Conservation (phyloP, 78 protist species). For the Dictyostelium intermedium region DNA sequence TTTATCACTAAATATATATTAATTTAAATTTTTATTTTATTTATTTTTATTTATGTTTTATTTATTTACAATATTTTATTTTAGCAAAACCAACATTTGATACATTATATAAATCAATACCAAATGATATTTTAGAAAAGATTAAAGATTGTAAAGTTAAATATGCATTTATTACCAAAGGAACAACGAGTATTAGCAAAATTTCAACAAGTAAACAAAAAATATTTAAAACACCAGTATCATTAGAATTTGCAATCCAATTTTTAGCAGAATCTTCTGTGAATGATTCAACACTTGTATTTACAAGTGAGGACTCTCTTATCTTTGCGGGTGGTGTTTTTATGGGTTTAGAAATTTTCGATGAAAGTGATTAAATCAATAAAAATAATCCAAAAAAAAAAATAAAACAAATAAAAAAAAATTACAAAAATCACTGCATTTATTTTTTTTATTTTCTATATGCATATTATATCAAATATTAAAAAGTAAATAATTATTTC, state of each 20-base stretch:
- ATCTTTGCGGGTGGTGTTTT: slow-evolving; percentile 41
- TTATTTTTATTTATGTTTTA: neutral
- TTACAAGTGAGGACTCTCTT: slow-evolving; percentile 39
- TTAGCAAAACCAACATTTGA: neutral
- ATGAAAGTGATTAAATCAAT: slow-evolving; percentile 19
- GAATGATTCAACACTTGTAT: slow-evolving; percentile 56
- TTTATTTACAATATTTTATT: neutral
- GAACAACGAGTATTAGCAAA: neutral
- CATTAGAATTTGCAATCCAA: slow-evolving; percentile 4
- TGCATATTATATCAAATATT: too few relatives aligned
- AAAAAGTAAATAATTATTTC: too few relatives aligned
- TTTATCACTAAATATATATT: too few relatives aligned
- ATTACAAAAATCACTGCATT: neutral
- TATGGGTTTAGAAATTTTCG: slow-evolving; percentile 22
- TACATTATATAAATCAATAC: slow-evolving; percentile 16
- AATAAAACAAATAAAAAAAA: neutral
- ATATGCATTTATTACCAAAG: slow-evolving; percentile 61
- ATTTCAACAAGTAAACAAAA: slow-evolving; percentile 56
- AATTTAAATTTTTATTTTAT: neutral
- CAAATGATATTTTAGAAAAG: slow-evolving; percentile 11
- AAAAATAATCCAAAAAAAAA: neutral
- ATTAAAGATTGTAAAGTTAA: slow-evolving; percentile 23
- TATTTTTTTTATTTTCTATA: too few relatives aligned
- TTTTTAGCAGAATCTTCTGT: slow-evolving; percentile 40
- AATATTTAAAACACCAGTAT: slow-evolving; percentile 53